phyloP scores from a whole-genome alignment of 306 rosid species.

The Lagenaria siceraria region DNA sequence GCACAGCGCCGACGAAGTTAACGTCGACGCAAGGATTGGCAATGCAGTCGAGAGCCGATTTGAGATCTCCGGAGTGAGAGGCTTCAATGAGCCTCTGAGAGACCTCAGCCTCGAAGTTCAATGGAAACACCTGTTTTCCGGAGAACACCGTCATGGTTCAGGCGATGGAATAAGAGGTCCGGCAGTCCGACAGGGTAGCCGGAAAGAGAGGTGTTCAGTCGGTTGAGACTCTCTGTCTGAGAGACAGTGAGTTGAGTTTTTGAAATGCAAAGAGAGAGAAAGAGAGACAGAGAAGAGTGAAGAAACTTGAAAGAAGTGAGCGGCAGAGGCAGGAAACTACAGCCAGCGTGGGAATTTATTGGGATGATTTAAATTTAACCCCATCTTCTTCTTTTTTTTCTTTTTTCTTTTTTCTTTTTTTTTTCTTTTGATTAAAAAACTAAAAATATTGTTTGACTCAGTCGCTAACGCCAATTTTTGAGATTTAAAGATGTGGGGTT shows the following conservation, averaged over 20 bases:
- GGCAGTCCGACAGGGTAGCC: constrained; percentile 9
- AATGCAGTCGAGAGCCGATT: constrained; percentile 39
- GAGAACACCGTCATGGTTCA: constrained; percentile 67
- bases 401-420: not conserved
- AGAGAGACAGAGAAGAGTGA: not conserved
- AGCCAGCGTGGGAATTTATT: constrained; percentile 20
- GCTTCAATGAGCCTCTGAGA: constrained; percentile 79
- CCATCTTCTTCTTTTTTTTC: not conserved
- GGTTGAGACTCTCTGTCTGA: not conserved
- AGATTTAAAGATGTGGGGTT: constrained; percentile 6
- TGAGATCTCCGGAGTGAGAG: constrained; percentile 65
- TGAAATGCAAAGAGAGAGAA: not conserved
- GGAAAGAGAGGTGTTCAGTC: constrained; percentile 9
- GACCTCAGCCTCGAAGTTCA: constrained; percentile 63
- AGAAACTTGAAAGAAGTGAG: constrained; percentile 49
- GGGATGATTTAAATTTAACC: constrained; percentile 14
- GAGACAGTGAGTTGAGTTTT: not conserved
- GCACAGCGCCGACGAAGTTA: constrained; percentile 72
- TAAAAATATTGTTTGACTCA: not conserved
- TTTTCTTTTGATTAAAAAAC: not conserved
- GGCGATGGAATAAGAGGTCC: constrained; percentile 5
- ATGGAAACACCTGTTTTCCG: constrained; percentile 67
- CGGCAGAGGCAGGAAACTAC: constrained; percentile 26
- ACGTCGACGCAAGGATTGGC: constrained; percentile 73
- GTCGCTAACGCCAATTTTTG: not conserved